These are phyloP conservation scores for Aspergillus fischeri DNA, from an alignment of 2,329 filamentous ascomycete genomes.

Conservation along the genomic window DNA sequence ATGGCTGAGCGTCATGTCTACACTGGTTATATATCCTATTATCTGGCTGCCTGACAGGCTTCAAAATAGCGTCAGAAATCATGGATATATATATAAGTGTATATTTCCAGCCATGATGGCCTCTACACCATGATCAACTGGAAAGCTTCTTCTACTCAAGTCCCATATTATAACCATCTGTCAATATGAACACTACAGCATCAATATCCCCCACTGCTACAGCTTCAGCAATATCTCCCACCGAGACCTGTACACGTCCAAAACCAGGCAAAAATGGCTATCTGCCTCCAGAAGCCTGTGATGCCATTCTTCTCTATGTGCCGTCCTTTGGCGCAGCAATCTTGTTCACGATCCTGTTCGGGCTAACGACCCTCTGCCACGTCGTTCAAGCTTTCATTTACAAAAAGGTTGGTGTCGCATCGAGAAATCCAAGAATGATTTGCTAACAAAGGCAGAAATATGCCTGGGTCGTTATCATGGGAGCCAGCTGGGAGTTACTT, in stretches of 20 bases:
- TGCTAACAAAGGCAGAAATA: constrained; percentile 26
- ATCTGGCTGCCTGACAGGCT: background rate
- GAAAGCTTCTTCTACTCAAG: background rate
- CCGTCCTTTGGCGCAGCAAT: constrained; percentile 30
- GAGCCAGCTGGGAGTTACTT: constrained; percentile 36
- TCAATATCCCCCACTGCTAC: constrained; percentile 4
- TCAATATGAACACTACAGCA: constrained; percentile 6
- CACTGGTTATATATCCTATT: background rate
- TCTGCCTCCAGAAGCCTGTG: constrained; percentile 33
- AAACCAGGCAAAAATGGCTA: constrained; percentile 36
- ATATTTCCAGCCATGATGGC: background rate
- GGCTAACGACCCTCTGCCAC: constrained; percentile 26
- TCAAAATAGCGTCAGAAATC: background rate
- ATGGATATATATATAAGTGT: background rate
- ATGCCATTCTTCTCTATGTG: constrained; percentile 28
- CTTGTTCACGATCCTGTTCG: constrained; percentile 31
- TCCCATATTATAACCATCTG: no score
- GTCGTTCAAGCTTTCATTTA: constrained; percentile 28
- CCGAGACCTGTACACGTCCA: constrained; percentile 16
- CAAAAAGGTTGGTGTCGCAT: constrained; percentile 22
- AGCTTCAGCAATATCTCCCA: constrained; percentile 10
- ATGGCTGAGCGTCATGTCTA: background rate
- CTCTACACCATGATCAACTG: background rate
- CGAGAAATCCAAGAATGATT: background rate
- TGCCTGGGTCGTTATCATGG: constrained; percentile 45